Conservation (phyloP, 2,329 filamentous ascomycete species). For the Anthostomella pinea region DNA sequence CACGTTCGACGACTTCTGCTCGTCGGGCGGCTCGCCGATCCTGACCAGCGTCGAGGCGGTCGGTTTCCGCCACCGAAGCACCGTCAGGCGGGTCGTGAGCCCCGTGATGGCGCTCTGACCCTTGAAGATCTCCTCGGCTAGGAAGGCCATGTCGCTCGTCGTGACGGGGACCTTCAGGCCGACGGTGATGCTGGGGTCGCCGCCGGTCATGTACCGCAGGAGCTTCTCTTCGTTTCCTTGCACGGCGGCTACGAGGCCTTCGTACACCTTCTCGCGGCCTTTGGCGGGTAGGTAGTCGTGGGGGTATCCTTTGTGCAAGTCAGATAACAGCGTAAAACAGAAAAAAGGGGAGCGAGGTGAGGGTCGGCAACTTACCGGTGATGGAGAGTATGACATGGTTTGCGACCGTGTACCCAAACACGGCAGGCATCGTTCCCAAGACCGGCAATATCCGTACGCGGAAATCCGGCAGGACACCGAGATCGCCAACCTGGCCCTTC, state of each 20-base stretch:
- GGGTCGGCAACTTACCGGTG: conserved; percentile 44
- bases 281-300: conserved; percentile 80
- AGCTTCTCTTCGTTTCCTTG: conserved; percentile 79
- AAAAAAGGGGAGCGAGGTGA: no score
- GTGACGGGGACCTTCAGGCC: conserved; percentile 80
- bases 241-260: conserved; percentile 71
- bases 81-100: conserved; percentile 70
- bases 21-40: conserved; percentile 63
- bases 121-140: conserved; percentile 84
- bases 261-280: conserved; percentile 86
- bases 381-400: conserved; percentile 90
- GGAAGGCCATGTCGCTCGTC: conserved; percentile 77
- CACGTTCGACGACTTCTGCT: conserved; percentile 74
- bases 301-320: conserved; percentile 62
- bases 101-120: conserved; percentile 82
- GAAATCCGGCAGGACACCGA: conserved; percentile 89
- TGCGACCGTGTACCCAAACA: conserved; percentile 87
- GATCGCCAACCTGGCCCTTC: conserved; percentile 81
- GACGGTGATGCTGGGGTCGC: conserved; percentile 49
- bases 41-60: conserved; percentile 52
- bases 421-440: conserved; percentile 92
- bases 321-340: neutral
- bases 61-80: conserved; percentile 79
- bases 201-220: conserved; percentile 49
- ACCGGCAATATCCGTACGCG: conserved; percentile 93